Conservation (phyloP, 2,329 filamentous ascomycete genomes). For the Epichloe bromicola region DNA sequence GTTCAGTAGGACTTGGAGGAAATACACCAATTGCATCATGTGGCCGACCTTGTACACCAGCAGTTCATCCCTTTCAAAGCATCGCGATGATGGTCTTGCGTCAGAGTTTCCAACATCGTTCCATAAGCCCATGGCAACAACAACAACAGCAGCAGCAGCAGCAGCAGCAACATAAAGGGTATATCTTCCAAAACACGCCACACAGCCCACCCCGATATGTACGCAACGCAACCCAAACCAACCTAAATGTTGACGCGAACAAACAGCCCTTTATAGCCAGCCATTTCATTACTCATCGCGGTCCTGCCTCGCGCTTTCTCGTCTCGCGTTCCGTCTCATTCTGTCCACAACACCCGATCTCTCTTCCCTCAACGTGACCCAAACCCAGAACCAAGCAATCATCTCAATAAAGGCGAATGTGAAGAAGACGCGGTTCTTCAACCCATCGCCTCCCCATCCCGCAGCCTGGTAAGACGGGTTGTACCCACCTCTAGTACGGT, state of each 20-base stretch:
- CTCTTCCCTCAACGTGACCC: constrained; percentile 58
- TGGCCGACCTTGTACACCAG: too few relatives aligned
- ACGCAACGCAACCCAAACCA: neutral
- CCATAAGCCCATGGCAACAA: neutral
- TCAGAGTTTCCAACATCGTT: too few relatives aligned
- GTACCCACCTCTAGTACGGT: constrained; percentile 13
- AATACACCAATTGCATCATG: too few relatives aligned
- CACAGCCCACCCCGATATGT: neutral
- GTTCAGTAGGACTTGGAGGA: too few relatives aligned
- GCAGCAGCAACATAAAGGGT: neutral
- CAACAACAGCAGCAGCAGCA: too few relatives aligned
- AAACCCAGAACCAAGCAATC: constrained; percentile 78
- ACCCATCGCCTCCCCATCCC: constrained; percentile 44
- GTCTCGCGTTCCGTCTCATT: constrained; percentile 17
- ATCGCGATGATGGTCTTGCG: too few relatives aligned
- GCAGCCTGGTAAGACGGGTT: constrained; percentile 22
- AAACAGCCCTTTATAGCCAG: neutral
- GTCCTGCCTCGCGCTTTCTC: constrained; percentile 6
- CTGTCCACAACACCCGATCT: constrained; percentile 26
- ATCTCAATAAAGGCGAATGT: constrained; percentile 76
- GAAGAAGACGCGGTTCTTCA: constrained; percentile 79
- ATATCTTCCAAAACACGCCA: neutral
- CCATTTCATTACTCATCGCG: neutral
- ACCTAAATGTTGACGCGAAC: neutral
- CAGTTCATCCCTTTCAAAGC: too few relatives aligned